These are phyloP conservation scores for Phytophthora macrochlamydospora DNA, from an alignment of 352 stramenopile genomes.

Conservation along the genomic window DNA sequence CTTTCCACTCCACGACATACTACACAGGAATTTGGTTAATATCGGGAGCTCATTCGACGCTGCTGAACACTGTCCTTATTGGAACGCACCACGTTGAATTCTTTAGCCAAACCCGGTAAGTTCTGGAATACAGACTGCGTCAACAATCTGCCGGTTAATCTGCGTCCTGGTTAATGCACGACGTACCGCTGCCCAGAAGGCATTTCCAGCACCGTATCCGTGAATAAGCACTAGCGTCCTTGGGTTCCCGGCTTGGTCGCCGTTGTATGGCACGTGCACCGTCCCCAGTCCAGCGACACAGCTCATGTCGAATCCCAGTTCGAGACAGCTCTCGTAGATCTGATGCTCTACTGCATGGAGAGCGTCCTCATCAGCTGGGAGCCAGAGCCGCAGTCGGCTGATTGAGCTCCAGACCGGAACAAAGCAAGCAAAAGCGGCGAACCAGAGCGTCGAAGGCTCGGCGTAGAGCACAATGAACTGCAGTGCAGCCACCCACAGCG, in stretches of 20 bases:
- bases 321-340: slow-evolving; percentile 62
- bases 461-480: slow-evolving; percentile 17
- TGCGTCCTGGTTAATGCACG: background rate
- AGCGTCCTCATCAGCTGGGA: slow-evolving; percentile 42
- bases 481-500: slow-evolving; percentile 16
- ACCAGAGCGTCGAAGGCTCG: slow-evolving; percentile 6
- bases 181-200: slow-evolving; percentile 67
- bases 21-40: slow-evolving; percentile 14
- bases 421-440: slow-evolving; percentile 23
- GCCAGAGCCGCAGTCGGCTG: slow-evolving; percentile 42
- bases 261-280: slow-evolving; percentile 67
- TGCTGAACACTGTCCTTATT: background rate
- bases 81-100: slow-evolving; percentile 63
- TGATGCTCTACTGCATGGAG: slow-evolving; percentile 51
- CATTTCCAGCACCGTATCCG: slow-evolving; percentile 73
- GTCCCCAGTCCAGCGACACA: slow-evolving; percentile 65
- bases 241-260: slow-evolving; percentile 30
- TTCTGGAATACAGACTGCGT: slow-evolving; percentile 36
- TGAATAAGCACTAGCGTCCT: slow-evolving; percentile 66
- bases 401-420: slow-evolving; percentile 28
- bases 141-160: background rate
- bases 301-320: slow-evolving; percentile 38
- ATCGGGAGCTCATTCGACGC: background rate
- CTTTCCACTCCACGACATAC: slow-evolving; percentile 81
- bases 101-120: slow-evolving; percentile 58